Base-by-base conservation (phyloP, 106 monocot genomes). In the Allium fistulosum region DNA sequence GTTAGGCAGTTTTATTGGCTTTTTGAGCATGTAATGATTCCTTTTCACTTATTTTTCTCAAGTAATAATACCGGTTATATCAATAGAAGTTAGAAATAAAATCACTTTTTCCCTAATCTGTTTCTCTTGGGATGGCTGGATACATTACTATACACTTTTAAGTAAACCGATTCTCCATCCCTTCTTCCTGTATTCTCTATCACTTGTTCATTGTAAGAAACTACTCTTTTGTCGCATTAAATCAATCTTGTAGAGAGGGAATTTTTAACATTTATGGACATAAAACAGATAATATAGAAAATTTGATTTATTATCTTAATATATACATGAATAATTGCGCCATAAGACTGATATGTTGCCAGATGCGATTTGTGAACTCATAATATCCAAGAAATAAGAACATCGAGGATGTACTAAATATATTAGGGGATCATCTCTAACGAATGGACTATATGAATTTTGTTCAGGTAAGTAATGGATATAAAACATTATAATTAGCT, bases 391-490 rank as follows among this genome's bases (percentile, higher is more conserved):
- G 80, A 84, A 71, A 61, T 18, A 96, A 75, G 76, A 81, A 70
- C 7, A 96, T 96, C 49, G 86, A 96, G 61, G 91, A 96, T 79
- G 76, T 96, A 8, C 14, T 96, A 69, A 92, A 91, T 79, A 83
- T 96, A 13, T 88, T 83, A 65, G 96, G 96, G 8, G 96, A 91
- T 76, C 96, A 96, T 78, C 82, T 96, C 22, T 96, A 96, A 52
- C 80, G 96, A 56, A 91, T 92, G 88, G 88, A 96, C 68, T 96
- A 92, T 59, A 91, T 96, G 91, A 82, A 96, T 46, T 88, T 96
- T 75, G 77, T 96, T 80, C 91, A 96, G 91, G 96, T 91, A 48
- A 60, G n/a, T 58, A 17, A 53, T 66, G 6, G 61, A 26, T 22
- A 57, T 17, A 57, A 53, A 48, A 22, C 22, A 22, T 0, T 22